A percentile compares a stretch with the other conserved stretches of the same genome.
phyloP scores from a whole-genome alignment of 805 yeast species.

The Suhomyces faveliae region DNA sequence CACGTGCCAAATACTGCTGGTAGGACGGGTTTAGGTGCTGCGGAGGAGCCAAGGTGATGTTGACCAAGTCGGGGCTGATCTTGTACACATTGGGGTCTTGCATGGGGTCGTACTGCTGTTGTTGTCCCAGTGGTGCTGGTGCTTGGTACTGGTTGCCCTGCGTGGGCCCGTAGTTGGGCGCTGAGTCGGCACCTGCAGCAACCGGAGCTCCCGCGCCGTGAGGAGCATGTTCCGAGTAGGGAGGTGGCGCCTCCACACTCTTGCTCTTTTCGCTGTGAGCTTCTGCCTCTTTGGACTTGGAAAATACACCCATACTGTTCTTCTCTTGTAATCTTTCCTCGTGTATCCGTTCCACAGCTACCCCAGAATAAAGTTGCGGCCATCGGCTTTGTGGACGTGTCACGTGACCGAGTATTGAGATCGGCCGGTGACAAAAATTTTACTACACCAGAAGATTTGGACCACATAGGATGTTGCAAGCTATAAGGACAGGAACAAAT shows the following conservation, averaged over 20 bases:
- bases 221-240: conserved; percentile 3
- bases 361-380: background rate
- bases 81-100: conserved; percentile 25
- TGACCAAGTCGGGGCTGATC: conserved; percentile 34
- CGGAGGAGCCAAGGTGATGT: conserved; percentile 38
- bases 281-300: background rate
- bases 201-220: too few species aligned
- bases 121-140: background rate
- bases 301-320: background rate
- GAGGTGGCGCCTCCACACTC: conserved; percentile 4
- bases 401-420: background rate
- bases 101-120: conserved; percentile 1
- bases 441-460: background rate
- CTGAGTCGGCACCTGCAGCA: background rate
- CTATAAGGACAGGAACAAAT: background rate
- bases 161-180: background rate
- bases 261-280: background rate
- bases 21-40: conserved; percentile 38
- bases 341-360: background rate
- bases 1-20: conserved; percentile 30
- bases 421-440: background rate
- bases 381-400: background rate
- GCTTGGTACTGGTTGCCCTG: background rate
- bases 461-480: background rate
- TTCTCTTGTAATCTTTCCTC: background rate